Conservation (phyloP, 169 alveolate genomes). For the Plasmodium malariae region DNA sequence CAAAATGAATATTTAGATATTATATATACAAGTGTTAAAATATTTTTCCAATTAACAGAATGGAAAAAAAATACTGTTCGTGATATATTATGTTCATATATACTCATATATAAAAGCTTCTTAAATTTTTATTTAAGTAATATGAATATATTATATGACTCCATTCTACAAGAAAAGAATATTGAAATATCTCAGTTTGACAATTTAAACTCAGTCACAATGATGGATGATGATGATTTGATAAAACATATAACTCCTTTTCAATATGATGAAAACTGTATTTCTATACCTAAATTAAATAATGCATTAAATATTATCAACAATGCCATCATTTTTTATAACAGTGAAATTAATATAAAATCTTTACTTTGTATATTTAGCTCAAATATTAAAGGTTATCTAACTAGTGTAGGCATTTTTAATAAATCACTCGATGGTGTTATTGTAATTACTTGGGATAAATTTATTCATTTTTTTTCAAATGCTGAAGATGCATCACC, state of each 20-base stretch:
- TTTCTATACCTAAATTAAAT: conserved; percentile 33
- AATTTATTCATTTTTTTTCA: conserved; percentile 52
- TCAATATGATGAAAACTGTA: conserved; percentile 23
- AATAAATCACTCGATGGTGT: conserved; percentile 63
- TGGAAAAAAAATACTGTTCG: conserved; percentile 65
- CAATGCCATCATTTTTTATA: conserved; percentile 39
- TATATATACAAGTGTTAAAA: conserved; percentile 27
- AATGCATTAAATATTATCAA: conserved; percentile 57
- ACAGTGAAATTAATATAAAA: conserved; percentile 27
- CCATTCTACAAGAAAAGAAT: conserved; percentile 50
- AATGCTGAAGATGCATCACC: conserved; percentile 61
- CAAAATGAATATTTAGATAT: conserved; percentile 73
- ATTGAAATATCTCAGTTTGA: conserved; percentile 50
- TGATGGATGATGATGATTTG: conserved; percentile 38
- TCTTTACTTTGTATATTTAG: conserved; percentile 64
- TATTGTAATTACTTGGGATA: conserved; percentile 70
- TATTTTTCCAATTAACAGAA: conserved; percentile 66
- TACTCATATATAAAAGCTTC: conserved; percentile 59
- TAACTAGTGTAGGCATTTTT: conserved; percentile 72
- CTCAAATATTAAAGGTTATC: conserved; percentile 44
- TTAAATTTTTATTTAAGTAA: conserved; percentile 61
- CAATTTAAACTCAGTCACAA: conserved; percentile 29
- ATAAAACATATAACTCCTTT: conserved; percentile 42
- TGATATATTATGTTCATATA: conserved; percentile 67
- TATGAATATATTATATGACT: conserved; percentile 71